Conservation (phyloP, 768 basidiomycete genomes). For the Hygrocybe punicea region DNA sequence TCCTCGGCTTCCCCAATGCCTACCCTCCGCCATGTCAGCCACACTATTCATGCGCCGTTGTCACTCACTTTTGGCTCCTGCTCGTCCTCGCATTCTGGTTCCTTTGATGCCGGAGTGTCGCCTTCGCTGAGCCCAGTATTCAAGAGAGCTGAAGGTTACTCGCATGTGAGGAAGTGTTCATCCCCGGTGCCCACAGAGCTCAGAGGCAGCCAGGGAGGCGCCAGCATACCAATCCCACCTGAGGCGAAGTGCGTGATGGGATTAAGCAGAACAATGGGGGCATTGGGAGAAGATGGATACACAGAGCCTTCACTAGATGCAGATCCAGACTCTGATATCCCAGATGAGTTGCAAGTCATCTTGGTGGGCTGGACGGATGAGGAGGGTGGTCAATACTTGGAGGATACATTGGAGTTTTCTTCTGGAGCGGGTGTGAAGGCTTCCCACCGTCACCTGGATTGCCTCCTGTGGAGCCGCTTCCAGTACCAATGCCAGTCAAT, state of each 20-base stretch:
- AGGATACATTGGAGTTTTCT: conserved; percentile 42
- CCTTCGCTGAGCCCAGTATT: conserved; percentile 34
- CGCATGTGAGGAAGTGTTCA: conserved; percentile 24
- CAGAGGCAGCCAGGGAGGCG: neutral
- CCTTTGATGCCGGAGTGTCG: conserved; percentile 15
- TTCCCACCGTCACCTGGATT: conserved; percentile 39
- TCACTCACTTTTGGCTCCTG: conserved; percentile 38
- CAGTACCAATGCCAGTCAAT: conserved; percentile 14
- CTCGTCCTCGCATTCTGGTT: conserved; percentile 23
- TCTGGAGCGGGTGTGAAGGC: conserved; percentile 3
- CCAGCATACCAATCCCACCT: conserved; percentile 40
- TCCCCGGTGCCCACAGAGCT: conserved; percentile 20
- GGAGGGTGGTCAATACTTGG: conserved; percentile 27
- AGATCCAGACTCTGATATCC: conserved; percentile 77
- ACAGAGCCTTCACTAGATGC: conserved; percentile 46
- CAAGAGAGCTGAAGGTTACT: conserved; percentile 26
- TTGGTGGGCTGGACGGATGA: conserved; percentile 41
- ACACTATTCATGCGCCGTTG: conserved; percentile 36
- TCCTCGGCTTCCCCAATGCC: conserved; percentile 21
- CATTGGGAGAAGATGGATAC: conserved; percentile 41
- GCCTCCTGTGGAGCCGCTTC: conserved; percentile 43
- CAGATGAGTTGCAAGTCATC: conserved; percentile 68
- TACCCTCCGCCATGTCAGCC: conserved; percentile 19
- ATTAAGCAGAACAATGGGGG: conserved; percentile 66
- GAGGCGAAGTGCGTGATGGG: conserved; percentile 58